phyloP scores from a whole-genome alignment of 2,329 filamentous ascomycete genomes.

The Diaporthe australafricana region DNA sequence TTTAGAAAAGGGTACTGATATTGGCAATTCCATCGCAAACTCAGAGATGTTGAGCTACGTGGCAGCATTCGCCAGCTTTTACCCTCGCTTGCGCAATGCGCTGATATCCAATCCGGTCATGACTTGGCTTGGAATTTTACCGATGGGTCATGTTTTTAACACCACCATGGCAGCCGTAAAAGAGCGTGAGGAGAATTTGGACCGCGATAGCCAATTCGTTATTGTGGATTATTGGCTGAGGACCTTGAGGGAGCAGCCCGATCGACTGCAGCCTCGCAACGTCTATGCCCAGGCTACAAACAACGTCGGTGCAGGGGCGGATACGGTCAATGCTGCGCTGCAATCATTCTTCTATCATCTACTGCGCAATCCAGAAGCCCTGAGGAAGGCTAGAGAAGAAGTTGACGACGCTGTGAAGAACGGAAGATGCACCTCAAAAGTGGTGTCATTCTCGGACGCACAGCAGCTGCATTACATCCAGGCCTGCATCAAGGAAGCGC shows the following conservation, averaged over 20 bases:
- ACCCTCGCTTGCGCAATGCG: slow-evolving; percentile 38
- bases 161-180: slow-evolving; percentile 38
- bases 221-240: slow-evolving; percentile 44
- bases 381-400: slow-evolving; percentile 5
- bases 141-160: slow-evolving; percentile 42
- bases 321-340: slow-evolving; percentile 41
- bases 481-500: slow-evolving; percentile 49
- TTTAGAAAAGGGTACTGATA: slow-evolving; percentile 43
- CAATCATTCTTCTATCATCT: slow-evolving; percentile 44
- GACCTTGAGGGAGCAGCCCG: slow-evolving; percentile 36
- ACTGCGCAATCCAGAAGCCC: slow-evolving; percentile 39
- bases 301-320: slow-evolving; percentile 40
- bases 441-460: slow-evolving; percentile 44
- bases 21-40: slow-evolving; percentile 39
- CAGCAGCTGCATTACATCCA: slow-evolving; percentile 48
- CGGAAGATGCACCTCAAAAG: slow-evolving; percentile 31
- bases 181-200: slow-evolving; percentile 36
- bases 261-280: slow-evolving; percentile 40
- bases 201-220: slow-evolving; percentile 39
- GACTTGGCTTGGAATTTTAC: slow-evolving; percentile 41
- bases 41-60: slow-evolving; percentile 15
- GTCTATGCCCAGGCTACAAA: slow-evolving; percentile 39
- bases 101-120: slow-evolving; percentile 44
- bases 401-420: slow-evolving; percentile 41
- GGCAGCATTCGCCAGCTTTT: slow-evolving; percentile 41